phyloP scores from a whole-genome alignment of 768 basidiomycete genomes.

The Leccinum imitatum region DNA sequence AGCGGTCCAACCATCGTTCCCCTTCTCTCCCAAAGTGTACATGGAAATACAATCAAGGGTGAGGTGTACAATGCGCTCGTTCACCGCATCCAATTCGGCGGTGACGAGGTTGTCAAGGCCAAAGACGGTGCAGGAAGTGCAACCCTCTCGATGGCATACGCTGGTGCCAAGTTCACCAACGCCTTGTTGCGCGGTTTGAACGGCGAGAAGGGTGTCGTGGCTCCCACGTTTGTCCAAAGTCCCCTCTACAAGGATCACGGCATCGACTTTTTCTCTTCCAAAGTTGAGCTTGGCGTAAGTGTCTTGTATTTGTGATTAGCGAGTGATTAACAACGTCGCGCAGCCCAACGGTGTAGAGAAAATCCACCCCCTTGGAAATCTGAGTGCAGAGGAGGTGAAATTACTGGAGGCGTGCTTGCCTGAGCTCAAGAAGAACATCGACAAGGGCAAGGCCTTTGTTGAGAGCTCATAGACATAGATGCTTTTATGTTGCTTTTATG shows the following conservation, averaged over 20 bases:
- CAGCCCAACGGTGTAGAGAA: slow-evolving; percentile 87
- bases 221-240: slow-evolving; percentile 88
- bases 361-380: slow-evolving; percentile 79
- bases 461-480: slow-evolving; percentile 36
- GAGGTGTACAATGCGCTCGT: slow-evolving; percentile 78
- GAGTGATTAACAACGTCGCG: slow-evolving; percentile 14
- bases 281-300: slow-evolving; percentile 89
- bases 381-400: slow-evolving; percentile 82
- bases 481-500: slow-evolving; percentile 4
- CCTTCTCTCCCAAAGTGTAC: slow-evolving; percentile 77
- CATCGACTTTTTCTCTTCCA: slow-evolving; percentile 92
- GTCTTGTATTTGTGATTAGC: neutral
- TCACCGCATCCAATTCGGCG: slow-evolving; percentile 94
- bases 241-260: slow-evolving; percentile 82
- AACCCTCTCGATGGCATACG: slow-evolving; percentile 77
- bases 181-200: slow-evolving; percentile 57
- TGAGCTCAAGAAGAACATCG: slow-evolving; percentile 96
- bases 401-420: slow-evolving; percentile 86
- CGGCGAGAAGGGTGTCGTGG: slow-evolving; percentile 69
- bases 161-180: slow-evolving; percentile 71
- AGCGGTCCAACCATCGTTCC: slow-evolving; percentile 97
- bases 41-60: slow-evolving; percentile 72
- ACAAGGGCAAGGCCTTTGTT: slow-evolving; percentile 86
- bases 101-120: slow-evolving; percentile 98
- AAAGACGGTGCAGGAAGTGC: slow-evolving; percentile 86